Evolutionary conservation across 1,284 basidiomycete genomes (phyloP), one percentile per base, ranked within the genome.

Genomic region (Bjerkandera adusta): DNA sequence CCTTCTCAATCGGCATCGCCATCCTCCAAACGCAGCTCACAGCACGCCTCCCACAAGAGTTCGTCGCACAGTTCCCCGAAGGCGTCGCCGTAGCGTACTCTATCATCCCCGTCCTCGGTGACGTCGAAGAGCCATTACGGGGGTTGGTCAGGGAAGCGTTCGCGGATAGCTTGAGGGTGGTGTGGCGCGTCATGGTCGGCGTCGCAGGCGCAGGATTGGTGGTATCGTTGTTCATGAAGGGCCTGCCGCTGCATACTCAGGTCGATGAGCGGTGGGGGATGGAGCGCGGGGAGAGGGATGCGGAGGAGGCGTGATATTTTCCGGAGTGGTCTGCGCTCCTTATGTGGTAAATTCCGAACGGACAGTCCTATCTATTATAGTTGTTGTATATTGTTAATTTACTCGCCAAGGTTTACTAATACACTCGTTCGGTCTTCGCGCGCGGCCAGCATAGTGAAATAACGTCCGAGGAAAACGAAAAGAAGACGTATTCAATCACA

Each of bases 51-150:
- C 49, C 43, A 8, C 21, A 21, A 7, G 33, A 16, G 10, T 49
- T 38, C 39, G 25, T 43, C 22, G 18, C 16, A 4, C 37, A 46
- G 44, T 24, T 46, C 33, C 43, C 37, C 26, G 20, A 24, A 12
- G 43, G 44, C 16, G 33, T 42, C 39, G 25, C 51, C 15, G 21
- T 48, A 26, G 50, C 50, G 8, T 52, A 42, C 43, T 33, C 50
- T 5, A 34, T 36, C 5, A 52, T 52, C 21, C 50, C 41, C 15
- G 5, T 32, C 25, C 26, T 49, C 26, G 7, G 15, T 13, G 13
- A n/a, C 11, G 26, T 49, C 13, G n/a, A 20, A 1, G 29, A 25
- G 20, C 27, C 22, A 6, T 6, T 22, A 5, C 41, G 42, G 6
- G 20, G n/a, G 12, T 22, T 21, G 8, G 47, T 44, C 12, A 32